Evolutionary conservation across 1,284 basidiomycete genomes (phyloP), one percentile per base, ranked within the genome.

Genomic region (Inonotus hispidus): DNA sequence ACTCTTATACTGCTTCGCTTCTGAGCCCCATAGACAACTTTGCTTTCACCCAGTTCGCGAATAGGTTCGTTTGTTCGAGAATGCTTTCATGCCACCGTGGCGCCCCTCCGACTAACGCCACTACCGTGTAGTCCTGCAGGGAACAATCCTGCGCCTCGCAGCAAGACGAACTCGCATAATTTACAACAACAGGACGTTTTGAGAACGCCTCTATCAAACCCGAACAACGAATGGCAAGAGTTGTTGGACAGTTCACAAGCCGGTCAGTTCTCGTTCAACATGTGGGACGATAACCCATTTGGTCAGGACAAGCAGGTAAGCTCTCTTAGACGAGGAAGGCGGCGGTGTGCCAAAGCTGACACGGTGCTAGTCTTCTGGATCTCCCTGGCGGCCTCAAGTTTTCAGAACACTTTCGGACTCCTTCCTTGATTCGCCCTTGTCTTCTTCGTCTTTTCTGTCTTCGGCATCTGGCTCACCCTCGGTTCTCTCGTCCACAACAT

Each of bases 21-120:
- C 19, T 63, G n/a, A 63, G 62, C 39, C 62, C 62, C 7, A 59
- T 63, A 13, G 62, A 63, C 47, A 63, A 56, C 46, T 57, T 63
- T 38, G 55, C 58, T 32, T 63, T 63, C 54, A 49, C 62, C 14
- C 54, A 60, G 23, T 56, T 60, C 38, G 29, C 60, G 25, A 55
- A 29, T 13, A 49, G 56, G 55, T 58, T 49, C 7, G 55, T 39
- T 32, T 32, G 32, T 32, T 32, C 32, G 14, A n/a, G 49, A 38
- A 35, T 41, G 27, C 43, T 11, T 54, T 6, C 43, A 37, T 58
- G 25, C 19, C 6, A 29, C n/a, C 50, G 32, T 56, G 49, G 53
- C 58, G 38, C 25, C 13, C 19, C 14, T 11, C 37, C 8, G 35
- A 16, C 37, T 54, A 21, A 32, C 47, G 27, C n/a, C n/a, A 43